phyloP scores from a whole-genome alignment of 257 asterid species.

The Nemophila menziesii region DNA sequence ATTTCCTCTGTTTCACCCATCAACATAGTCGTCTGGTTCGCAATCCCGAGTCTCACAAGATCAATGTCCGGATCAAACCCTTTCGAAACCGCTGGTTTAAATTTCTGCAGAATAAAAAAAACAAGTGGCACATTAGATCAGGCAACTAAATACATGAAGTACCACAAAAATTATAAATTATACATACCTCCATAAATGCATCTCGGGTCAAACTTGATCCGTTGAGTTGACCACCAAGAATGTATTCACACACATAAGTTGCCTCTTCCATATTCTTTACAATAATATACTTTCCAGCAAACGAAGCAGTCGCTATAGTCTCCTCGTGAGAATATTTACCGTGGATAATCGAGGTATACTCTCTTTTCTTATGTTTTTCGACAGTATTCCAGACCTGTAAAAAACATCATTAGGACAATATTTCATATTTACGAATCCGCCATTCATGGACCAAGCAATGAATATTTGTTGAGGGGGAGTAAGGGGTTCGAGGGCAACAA shows the following conservation, averaged over 20 bases:
- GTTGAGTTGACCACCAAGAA: slow-evolving; percentile 83
- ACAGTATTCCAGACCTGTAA: slow-evolving; percentile 82
- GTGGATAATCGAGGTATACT: slow-evolving; percentile 83
- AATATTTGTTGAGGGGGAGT: no score
- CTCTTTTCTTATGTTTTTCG: slow-evolving; percentile 97
- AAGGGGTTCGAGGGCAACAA: no score
- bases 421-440: not conserved
- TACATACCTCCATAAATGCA: slow-evolving; percentile 72
- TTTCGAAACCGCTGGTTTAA: slow-evolving; percentile 61
- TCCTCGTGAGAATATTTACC: slow-evolving; percentile 93
- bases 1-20: slow-evolving; percentile 98
- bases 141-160: slow-evolving; percentile 1
- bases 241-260: slow-evolving; percentile 81
- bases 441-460: no score
- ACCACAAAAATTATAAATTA: slow-evolving; percentile 3
- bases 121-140: slow-evolving; percentile 14
- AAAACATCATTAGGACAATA: slow-evolving; percentile 6
- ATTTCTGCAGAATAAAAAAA: slow-evolving; percentile 55
- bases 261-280: slow-evolving; percentile 97
- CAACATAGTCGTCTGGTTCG: slow-evolving; percentile 96
- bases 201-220: slow-evolving; percentile 97
- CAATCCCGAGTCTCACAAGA: slow-evolving; percentile 81
- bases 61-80: slow-evolving; percentile 90
- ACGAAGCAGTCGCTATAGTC: slow-evolving; percentile 98
- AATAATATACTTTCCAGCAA: slow-evolving; percentile 79